Base-by-base conservation (phyloP, 805 yeast species). In the Cyberlindnera amylophila region DNA sequence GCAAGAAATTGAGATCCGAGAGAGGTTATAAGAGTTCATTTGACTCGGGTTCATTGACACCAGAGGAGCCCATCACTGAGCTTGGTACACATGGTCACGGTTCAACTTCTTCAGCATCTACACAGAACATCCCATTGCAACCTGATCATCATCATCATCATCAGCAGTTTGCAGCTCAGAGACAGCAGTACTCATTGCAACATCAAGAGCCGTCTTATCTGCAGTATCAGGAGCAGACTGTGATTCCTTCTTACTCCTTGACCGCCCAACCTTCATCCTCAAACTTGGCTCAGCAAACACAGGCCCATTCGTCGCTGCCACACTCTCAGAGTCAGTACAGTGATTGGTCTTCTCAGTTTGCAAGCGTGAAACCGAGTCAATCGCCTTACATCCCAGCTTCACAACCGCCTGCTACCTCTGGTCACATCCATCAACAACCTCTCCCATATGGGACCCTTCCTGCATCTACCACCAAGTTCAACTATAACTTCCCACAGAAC, bases 1-100 rank as follows among this genome's bases (percentile, higher is more conserved):
- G 57, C 26, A 57, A 54, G 38, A 55, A 50, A 34, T 34, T 55
- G 16, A 49, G 54, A 44, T 45, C 50, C 1, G 57, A 53, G n/a
- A 35, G 52, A 12, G 55, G 52, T 15, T 49, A 45, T 24, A 51
- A 46, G 32, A 9, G 24, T 9, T 21, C 24, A 9, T 21, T 31
- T 2, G 44, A 28, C 14, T 39, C 47, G 17, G 34, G 49, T 4
- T 39, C 45, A 3, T 11, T 32, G 15, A 51, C 53, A 4, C 53
- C 24, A 9, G 24, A 21, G 24, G 24, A 21, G 8, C 9, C 24
- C 24, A 21, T 21, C 24, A 21, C 24, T 9, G 49, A 45, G 8
- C 49, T 41, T 14, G 42, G 30, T 4, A 31, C 13, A 3, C 28
- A 14, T 6, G 34, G 30, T 6, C 34, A 37, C 16, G 15, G 11